Conservation (phyloP, 202 grass and related monocot species). For the Digitaria exilis region DNA sequence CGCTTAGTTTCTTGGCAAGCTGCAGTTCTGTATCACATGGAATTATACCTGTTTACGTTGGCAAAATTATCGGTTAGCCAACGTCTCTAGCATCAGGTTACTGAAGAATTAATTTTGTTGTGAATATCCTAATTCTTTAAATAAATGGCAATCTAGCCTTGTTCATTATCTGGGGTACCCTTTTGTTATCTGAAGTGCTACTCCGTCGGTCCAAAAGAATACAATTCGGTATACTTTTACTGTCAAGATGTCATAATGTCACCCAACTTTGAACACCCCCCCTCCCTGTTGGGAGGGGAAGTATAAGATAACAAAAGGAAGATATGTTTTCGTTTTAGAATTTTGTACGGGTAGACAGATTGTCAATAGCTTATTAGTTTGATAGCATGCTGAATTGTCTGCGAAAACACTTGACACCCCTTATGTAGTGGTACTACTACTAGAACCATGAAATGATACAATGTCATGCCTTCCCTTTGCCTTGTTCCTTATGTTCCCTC, state of each 20-base stretch:
- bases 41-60: background rate
- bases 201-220: too few species aligned
- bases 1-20: constrained; percentile 21
- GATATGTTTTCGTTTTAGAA: too few species aligned
- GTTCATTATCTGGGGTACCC: background rate
- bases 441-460: too few species aligned
- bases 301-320: too few species aligned
- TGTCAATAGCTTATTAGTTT: background rate
- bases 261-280: too few species aligned
- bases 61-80: background rate
- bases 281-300: too few species aligned
- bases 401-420: background rate
- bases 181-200: too few species aligned
- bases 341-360: background rate
- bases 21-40: background rate
- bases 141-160: constrained; percentile 3
- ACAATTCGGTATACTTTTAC: too few species aligned
- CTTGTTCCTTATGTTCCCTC: constrained; percentile 8
- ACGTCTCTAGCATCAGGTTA: background rate
- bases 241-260: too few species aligned
- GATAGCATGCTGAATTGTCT: background rate
- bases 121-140: constrained; percentile 8
- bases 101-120: constrained; percentile 36
- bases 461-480: too few species aligned
- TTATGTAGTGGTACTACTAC: too few species aligned